phyloP scores from a whole-genome alignment of 2,329 filamentous ascomycete species.

The Pseudofabraea citricarpa region DNA sequence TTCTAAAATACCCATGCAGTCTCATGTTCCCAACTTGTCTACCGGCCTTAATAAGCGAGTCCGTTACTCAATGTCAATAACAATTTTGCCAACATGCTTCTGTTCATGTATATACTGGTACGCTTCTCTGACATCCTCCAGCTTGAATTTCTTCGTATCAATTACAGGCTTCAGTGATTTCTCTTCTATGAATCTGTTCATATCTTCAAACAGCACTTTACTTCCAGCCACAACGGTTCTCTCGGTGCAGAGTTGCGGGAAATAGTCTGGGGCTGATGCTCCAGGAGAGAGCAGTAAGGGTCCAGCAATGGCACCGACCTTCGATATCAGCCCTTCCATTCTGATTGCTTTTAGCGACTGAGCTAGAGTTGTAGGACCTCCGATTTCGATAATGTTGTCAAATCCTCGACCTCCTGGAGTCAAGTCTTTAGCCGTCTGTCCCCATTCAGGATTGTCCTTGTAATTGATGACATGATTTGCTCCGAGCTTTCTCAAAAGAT shows the following conservation, averaged over 20 bases:
- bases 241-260: slow-evolving; percentile 30
- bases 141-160: slow-evolving; percentile 34
- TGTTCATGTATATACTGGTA: slow-evolving; percentile 41
- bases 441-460: slow-evolving; percentile 43
- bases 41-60: too few species aligned
- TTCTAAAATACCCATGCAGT: too few species aligned
- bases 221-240: slow-evolving; percentile 41
- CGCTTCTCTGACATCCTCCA: slow-evolving; percentile 38
- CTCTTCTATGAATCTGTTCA: slow-evolving; percentile 31
- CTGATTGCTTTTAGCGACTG: slow-evolving; percentile 48
- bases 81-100: slow-evolving; percentile 42
- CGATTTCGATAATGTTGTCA: slow-evolving; percentile 54
- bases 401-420: slow-evolving; percentile 39
- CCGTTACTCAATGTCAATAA: slow-evolving; percentile 5
- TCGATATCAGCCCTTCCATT: slow-evolving; percentile 30
- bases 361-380: slow-evolving; percentile 55
- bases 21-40: too few species aligned
- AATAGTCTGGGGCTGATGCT: background rate
- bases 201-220: slow-evolving; percentile 41
- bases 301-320: slow-evolving; percentile 27
- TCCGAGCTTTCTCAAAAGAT: slow-evolving; percentile 5
- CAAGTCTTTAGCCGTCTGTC: slow-evolving; percentile 38
- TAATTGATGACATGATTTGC: slow-evolving; percentile 11
- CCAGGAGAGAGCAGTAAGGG: slow-evolving; percentile 18
- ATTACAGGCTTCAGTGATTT: slow-evolving; percentile 37